A percentile compares a stretch with the other conserved stretches of the same genome.
phyloP scores from a whole-genome alignment of 23 red algal genomes.

The Pyropia haitanensis region DNA sequence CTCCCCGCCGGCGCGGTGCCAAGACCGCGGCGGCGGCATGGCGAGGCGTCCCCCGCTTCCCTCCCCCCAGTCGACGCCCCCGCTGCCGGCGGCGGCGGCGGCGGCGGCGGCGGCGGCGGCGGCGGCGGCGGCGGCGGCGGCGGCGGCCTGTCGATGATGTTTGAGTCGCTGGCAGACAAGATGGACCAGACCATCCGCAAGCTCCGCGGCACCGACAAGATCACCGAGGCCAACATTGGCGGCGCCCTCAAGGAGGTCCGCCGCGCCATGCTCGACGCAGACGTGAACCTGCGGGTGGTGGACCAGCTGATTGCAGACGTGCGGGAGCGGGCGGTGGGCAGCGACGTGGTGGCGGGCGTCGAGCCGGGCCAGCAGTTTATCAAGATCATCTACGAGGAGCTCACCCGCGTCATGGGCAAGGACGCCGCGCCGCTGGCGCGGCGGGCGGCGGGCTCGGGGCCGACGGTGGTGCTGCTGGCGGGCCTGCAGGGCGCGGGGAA shows the following conservation, averaged over 20 bases:
- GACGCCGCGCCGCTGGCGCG: constrained; percentile 48
- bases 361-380: constrained; percentile 85
- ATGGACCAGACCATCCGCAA: constrained; percentile 50
- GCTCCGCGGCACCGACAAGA: constrained; percentile 61
- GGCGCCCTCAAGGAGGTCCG: constrained; percentile 77
- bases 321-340: constrained; percentile 44
- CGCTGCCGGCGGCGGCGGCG: too few relatives aligned
- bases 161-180: constrained; percentile 58
- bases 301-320: constrained; percentile 59
- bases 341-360: constrained; percentile 60
- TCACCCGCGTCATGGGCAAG: constrained; percentile 70
- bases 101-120: too few relatives aligned
- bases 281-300: constrained; percentile 96
- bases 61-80: too few relatives aligned
- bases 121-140: too few relatives aligned
- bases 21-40: too few relatives aligned
- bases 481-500: constrained; percentile 96
- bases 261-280: constrained; percentile 84
- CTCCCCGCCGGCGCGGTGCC: too few relatives aligned
- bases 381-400: constrained; percentile 95
- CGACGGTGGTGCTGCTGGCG: constrained; percentile 74
- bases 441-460: constrained; percentile 13
- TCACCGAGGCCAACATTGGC: constrained; percentile 77
- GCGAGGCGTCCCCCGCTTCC: too few relatives aligned
- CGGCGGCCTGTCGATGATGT: constrained; percentile 33